These are phyloP conservation scores for Diaporthe aspalathi DNA, from an alignment of 2,329 filamentous ascomycete genomes.

Conservation along the genomic window DNA sequence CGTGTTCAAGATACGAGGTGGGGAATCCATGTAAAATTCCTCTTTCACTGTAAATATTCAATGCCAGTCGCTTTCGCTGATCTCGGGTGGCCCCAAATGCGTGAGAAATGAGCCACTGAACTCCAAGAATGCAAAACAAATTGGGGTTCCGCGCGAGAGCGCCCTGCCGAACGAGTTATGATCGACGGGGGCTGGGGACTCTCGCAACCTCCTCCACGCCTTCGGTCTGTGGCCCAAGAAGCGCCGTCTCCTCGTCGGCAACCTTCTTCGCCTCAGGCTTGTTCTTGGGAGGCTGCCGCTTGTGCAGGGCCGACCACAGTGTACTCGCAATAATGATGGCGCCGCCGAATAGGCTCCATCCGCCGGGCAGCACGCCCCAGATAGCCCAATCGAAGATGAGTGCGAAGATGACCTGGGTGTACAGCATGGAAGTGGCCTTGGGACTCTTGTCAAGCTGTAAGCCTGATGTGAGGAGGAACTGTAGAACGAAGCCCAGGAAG, in stretches of 20 bases:
- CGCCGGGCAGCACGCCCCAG: slow-evolving; percentile 56
- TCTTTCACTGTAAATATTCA: slow-evolving; percentile 20
- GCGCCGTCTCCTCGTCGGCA: slow-evolving; percentile 52
- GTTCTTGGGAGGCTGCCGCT: slow-evolving; percentile 43
- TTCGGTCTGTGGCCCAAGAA: slow-evolving; percentile 41
- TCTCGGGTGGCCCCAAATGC: background rate
- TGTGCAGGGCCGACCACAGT: slow-evolving; percentile 57
- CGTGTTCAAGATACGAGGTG: background rate
- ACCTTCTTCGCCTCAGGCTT: slow-evolving; percentile 43
- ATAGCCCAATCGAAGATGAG: slow-evolving; percentile 55
- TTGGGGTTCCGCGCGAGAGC: background rate
- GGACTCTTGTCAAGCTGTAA: slow-evolving; percentile 73
- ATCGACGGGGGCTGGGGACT: background rate
- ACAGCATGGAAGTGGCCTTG: slow-evolving; percentile 48
- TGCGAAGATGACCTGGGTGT: slow-evolving; percentile 50
- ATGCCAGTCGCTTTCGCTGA: background rate
- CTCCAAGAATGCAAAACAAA: background rate
- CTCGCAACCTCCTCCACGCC: slow-evolving; percentile 20
- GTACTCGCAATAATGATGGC: slow-evolving; percentile 55
- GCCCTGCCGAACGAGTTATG: background rate
- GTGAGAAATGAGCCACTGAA: background rate
- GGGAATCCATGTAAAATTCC: background rate
- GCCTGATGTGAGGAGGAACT: slow-evolving; percentile 80
- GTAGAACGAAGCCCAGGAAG: slow-evolving; percentile 79
- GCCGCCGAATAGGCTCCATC: slow-evolving; percentile 53